phyloP scores from a whole-genome alignment of 2,329 filamentous ascomycete species.

The Colletotrichum sp. region DNA sequence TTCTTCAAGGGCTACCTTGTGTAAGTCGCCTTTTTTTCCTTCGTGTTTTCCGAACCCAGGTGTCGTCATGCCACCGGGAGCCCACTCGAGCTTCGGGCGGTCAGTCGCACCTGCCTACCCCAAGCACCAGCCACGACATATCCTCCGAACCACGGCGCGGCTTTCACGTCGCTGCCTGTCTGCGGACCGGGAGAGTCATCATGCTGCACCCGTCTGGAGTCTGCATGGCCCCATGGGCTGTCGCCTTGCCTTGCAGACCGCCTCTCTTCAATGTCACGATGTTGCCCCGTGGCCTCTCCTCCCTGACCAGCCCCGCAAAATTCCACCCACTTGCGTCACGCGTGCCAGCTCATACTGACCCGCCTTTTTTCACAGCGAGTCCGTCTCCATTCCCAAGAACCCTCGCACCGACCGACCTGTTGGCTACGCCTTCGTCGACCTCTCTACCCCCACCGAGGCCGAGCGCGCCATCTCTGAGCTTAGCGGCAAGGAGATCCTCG shows the following conservation, averaged over 20 bases:
- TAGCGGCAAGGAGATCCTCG: conserved; percentile 95
- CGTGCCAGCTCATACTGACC: conserved; percentile 21
- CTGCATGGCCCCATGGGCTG: background rate
- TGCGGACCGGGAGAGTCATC: background rate
- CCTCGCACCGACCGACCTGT: conserved; percentile 98
- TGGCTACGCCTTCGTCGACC: conserved; percentile 98
- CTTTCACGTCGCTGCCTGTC: background rate
- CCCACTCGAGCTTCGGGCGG: background rate
- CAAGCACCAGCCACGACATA: background rate
- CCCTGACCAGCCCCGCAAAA: conserved; percentile 14
- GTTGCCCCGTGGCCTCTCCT: conserved; percentile 19
- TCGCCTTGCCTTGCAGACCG: background rate
- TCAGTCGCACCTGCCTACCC: background rate
- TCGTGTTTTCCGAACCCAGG: background rate
- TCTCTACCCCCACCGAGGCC: conserved; percentile 92
- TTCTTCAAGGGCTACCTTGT: conserved; percentile 99
- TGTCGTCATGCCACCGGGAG: background rate
- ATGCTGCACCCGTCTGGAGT: background rate
- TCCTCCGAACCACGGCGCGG: background rate
- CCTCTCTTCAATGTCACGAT: conserved; percentile 2
- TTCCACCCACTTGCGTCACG: conserved; percentile 19
- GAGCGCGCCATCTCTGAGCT: conserved; percentile 95
- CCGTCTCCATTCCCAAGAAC: conserved; percentile 98
- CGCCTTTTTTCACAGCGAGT: conserved; percentile 70
- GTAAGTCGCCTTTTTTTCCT: conserved; percentile 65